These are phyloP conservation scores for Pistacia integerrima DNA, from an alignment of 345 rosid species.

Conservation along the genomic window DNA sequence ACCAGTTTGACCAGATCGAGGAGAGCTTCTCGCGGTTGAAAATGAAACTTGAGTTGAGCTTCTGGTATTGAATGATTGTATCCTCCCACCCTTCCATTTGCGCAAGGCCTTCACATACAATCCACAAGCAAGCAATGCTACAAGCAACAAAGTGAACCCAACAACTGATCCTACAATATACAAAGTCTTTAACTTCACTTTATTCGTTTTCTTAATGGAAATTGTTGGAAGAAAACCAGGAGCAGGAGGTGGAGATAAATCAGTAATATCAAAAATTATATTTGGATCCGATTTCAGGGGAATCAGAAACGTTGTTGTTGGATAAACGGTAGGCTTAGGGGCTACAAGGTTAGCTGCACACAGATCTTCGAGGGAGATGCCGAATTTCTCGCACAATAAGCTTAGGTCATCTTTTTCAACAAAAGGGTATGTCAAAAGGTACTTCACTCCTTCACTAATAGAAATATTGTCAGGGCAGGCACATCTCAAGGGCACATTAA, in stretches of 20 bases:
- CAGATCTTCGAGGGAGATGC: slow-evolving; percentile 32
- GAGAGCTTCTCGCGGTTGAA: slow-evolving; percentile 40
- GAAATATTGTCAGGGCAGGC: slow-evolving; percentile 48
- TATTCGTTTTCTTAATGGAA: slow-evolving; percentile 19
- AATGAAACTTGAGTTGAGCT: slow-evolving; percentile 33
- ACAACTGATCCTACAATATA: slow-evolving; percentile 48
- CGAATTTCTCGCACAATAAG: slow-evolving; percentile 35
- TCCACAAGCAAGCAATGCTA: slow-evolving; percentile 33
- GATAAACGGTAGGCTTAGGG: slow-evolving; percentile 41
- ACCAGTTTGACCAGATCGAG: slow-evolving; percentile 33
- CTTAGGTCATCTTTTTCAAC: slow-evolving; percentile 38
- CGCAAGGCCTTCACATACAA: slow-evolving; percentile 31
- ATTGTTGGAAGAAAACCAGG: slow-evolving; percentile 47
- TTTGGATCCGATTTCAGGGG: slow-evolving; percentile 36
- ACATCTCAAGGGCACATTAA: slow-evolving; percentile 53
- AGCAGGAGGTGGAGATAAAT: slow-evolving; percentile 39
- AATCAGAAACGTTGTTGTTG: slow-evolving; percentile 48
- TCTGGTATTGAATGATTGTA: slow-evolving; percentile 40
- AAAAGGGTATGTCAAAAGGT: slow-evolving; percentile 54
- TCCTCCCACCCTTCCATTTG: slow-evolving; percentile 31
- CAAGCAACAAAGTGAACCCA: slow-evolving; percentile 36
- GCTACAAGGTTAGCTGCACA: slow-evolving; percentile 40
- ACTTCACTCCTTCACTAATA: slow-evolving; percentile 17
- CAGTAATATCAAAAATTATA: slow-evolving; percentile 22
- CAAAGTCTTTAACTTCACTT: slow-evolving; percentile 31